Conservation (phyloP, 805 yeast species). For the Candida michaelii region DNA sequence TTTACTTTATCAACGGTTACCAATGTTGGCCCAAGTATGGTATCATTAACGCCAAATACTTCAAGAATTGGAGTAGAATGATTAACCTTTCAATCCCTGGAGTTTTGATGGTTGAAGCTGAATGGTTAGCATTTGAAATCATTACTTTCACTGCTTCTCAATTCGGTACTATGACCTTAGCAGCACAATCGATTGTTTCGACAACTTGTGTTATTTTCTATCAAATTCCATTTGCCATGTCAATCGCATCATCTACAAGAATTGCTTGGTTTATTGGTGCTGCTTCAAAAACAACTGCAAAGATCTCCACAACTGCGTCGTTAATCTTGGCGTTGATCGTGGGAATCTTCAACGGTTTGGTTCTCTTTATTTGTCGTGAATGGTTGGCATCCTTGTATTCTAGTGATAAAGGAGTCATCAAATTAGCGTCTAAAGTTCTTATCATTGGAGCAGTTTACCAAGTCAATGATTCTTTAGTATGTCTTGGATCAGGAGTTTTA, state of each 20-base stretch:
- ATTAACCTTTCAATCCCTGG: slow-evolving; percentile 69
- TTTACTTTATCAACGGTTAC: slow-evolving; percentile 43
- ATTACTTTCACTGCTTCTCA: slow-evolving; percentile 67
- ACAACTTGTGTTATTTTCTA: slow-evolving; percentile 67
- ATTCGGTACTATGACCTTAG: slow-evolving; percentile 64
- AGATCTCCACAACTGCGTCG: slow-evolving; percentile 37
- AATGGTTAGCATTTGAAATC: slow-evolving; percentile 76
- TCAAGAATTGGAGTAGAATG: slow-evolving; percentile 63
- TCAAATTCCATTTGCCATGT: slow-evolving; percentile 74
- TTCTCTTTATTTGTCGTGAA: slow-evolving; percentile 38
- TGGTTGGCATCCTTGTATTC: slow-evolving; percentile 43
- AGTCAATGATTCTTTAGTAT: slow-evolving; percentile 49
- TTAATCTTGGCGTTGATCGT: slow-evolving; percentile 28
- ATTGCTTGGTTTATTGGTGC: slow-evolving; percentile 78
- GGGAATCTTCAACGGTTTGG: slow-evolving; percentile 38
- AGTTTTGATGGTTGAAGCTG: slow-evolving; percentile 73
- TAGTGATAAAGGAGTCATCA: slow-evolving; percentile 35
- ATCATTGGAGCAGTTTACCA: slow-evolving; percentile 53
- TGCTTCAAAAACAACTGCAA: slow-evolving; percentile 42
- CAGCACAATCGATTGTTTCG: slow-evolving; percentile 71
- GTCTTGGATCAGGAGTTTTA: slow-evolving; percentile 53
- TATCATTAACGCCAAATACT: slow-evolving; percentile 24
- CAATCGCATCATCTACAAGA: slow-evolving; percentile 74
- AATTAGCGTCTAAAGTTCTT: slow-evolving; percentile 39
- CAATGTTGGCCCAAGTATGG: slow-evolving; percentile 42